Percentiles rank a stretch among this genome's conserved stretches.
These are phyloP conservation scores for Gossypium arboreum DNA, from an alignment of 345 rosid genomes.

Conservation along the genomic window DNA sequence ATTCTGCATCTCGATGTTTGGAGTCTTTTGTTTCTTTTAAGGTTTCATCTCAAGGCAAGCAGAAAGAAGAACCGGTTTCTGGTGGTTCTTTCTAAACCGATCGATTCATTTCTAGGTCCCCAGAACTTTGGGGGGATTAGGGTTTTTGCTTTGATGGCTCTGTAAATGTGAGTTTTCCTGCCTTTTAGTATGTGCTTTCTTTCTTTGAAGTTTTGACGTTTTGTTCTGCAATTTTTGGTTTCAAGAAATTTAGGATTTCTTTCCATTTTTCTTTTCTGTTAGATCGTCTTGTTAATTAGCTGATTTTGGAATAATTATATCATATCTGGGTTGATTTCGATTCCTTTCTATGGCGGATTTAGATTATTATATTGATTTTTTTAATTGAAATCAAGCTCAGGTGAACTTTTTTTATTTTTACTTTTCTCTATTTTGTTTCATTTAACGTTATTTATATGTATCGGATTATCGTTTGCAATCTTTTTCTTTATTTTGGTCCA, in stretches of 20 bases:
- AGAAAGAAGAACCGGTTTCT: neutral
- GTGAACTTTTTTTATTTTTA: neutral
- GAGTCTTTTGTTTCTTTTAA: neutral
- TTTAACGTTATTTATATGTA: neutral
- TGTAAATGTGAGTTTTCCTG: neutral
- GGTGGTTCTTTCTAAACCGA: neutral
- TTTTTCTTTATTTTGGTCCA: neutral
- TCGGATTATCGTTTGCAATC: neutral
- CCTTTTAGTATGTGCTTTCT: neutral
- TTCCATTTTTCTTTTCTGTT: conserved; percentile 8
- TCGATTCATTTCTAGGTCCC: neutral
- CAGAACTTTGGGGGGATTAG: neutral
- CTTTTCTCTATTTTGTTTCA: neutral
- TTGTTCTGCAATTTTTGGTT: neutral
- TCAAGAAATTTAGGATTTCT: neutral
- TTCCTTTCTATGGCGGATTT: neutral
- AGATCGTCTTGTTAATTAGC: neutral
- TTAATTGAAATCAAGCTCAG: neutral
- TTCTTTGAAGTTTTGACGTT: neutral
- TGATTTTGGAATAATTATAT: neutral
- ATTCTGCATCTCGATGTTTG: neutral
- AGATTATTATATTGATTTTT: neutral
- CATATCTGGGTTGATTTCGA: neutral
- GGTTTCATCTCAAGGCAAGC: neutral
- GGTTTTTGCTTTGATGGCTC: conserved; percentile 1